phyloP scores from a whole-genome alignment of 73 alveolate genomes.

The Tetrahymena malaccensis region DNA sequence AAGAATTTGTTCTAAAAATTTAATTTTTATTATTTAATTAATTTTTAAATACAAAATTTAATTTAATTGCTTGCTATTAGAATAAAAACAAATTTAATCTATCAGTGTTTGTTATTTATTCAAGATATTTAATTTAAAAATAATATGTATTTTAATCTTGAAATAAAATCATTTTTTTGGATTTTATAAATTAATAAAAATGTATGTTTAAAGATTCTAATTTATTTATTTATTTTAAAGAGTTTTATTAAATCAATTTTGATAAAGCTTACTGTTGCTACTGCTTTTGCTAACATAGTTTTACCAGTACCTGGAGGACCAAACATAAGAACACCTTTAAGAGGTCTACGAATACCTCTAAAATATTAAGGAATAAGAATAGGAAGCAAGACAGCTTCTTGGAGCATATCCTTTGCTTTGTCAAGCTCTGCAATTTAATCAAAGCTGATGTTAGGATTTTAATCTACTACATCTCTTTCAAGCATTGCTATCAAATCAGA shows the following conservation, averaged over 20 bases:
- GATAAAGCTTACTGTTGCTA: constrained; percentile 62
- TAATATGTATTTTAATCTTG: too few relatives aligned
- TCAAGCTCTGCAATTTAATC: constrained; percentile 98
- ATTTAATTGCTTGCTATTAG: too few relatives aligned
- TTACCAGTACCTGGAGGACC: constrained; percentile 99
- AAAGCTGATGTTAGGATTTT: constrained; percentile 79
- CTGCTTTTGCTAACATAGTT: constrained; percentile 97
- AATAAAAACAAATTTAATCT: too few relatives aligned
- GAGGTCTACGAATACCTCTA: constrained; percentile 94
- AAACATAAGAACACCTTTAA: constrained; percentile 89
- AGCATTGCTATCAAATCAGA: constrained; percentile 78
- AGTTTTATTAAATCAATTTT: not conserved
- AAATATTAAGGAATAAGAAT: constrained; percentile 91
- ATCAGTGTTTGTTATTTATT: too few relatives aligned
- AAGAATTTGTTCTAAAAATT: too few relatives aligned
- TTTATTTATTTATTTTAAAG: not conserved
- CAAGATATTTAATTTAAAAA: too few relatives aligned
- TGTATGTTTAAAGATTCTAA: too few relatives aligned
- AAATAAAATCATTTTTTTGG: too few relatives aligned
- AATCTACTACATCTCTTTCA: constrained; percentile 87
- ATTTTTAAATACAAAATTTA: too few relatives aligned
- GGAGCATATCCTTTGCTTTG: constrained; percentile 87
- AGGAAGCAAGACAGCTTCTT: constrained; percentile 96
- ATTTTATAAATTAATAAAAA: too few relatives aligned
- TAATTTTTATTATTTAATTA: too few relatives aligned